These are phyloP conservation scores for Tetracladium marchalianum DNA, from an alignment of 495 filamentous ascomycete genomes.

Conservation along the genomic window DNA sequence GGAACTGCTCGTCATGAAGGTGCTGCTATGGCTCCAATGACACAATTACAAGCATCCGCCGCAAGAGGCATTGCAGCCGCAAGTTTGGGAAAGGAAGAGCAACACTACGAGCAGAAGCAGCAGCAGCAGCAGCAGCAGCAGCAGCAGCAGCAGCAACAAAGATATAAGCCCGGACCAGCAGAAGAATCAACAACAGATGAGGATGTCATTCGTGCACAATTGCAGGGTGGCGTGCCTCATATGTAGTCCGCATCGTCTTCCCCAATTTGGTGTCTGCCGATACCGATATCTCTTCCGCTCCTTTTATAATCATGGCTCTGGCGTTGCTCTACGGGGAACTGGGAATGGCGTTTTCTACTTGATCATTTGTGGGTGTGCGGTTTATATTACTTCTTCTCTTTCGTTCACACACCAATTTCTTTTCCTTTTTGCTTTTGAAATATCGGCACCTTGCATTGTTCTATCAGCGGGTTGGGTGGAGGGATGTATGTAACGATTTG, in stretches of 20 bases:
- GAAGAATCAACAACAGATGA: constrained; percentile 16
- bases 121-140: constrained; percentile 21
- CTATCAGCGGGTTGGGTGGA: too few species aligned
- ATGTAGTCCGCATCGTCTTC: constrained; percentile 7
- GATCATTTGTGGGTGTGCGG: too few species aligned
- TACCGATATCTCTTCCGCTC: background rate
- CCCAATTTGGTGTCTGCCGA: background rate
- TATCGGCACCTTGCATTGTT: too few species aligned
- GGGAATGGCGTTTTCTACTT: too few species aligned
- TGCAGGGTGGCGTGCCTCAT: constrained; percentile 11
- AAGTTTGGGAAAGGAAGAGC: constrained; percentile 24
- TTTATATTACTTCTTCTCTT: too few species aligned
- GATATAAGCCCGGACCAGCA: constrained; percentile 20
- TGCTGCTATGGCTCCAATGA: constrained; percentile 28
- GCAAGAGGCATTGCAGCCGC: constrained; percentile 25
- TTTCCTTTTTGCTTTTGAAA: too few species aligned
- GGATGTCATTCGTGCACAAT: constrained; percentile 17
- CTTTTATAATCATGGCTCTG: background rate
- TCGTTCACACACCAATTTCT: too few species aligned
- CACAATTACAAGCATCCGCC: constrained; percentile 28
- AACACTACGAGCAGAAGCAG: constrained; percentile 18
- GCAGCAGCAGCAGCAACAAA: constrained; percentile 17
- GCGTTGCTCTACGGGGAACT: background rate
- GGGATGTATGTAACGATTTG: too few species aligned
- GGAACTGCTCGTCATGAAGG: constrained; percentile 11